These are phyloP conservation scores for Chimonanthus salicifolius DNA, from an alignment of 164 flowering plant genomes.

Conservation along the genomic window DNA sequence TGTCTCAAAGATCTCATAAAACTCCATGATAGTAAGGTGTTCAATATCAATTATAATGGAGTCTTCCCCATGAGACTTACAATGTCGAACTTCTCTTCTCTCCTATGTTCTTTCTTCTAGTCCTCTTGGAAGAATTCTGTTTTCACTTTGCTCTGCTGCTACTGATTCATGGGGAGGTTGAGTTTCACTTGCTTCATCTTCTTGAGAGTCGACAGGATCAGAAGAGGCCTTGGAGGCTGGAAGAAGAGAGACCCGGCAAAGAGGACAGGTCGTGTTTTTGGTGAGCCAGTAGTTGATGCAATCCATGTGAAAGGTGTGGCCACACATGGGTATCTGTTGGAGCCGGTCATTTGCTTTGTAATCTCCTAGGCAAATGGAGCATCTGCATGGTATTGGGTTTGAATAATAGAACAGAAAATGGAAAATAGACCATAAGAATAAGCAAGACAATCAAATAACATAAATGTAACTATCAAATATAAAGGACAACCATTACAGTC, in stretches of 20 bases:
- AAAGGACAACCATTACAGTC: too few relatives aligned
- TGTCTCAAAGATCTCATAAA: too few relatives aligned
- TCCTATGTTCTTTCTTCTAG: slow-evolving; percentile 12
- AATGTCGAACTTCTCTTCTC: slow-evolving; percentile 8
- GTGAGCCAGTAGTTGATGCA: slow-evolving; percentile 71
- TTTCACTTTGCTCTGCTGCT: slow-evolving; percentile 4
- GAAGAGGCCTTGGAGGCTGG: slow-evolving; percentile 24
- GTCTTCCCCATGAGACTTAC: slow-evolving; percentile 6
- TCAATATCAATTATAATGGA: slow-evolving; percentile 8
- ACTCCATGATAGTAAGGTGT: background rate
- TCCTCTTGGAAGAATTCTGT: slow-evolving; percentile 9
- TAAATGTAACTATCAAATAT: too few relatives aligned
- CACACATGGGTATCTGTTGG: slow-evolving; percentile 79
- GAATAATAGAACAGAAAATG: background rate
- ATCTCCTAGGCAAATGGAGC: slow-evolving; percentile 83
- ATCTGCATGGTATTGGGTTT: slow-evolving; percentile 35
- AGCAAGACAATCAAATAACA: background rate
- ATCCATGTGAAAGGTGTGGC: slow-evolving; percentile 78
- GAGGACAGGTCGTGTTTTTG: slow-evolving; percentile 59
- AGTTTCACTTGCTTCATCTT: slow-evolving; percentile 5
- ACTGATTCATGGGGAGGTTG: slow-evolving; percentile 5
- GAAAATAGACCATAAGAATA: too few relatives aligned
- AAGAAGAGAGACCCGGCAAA: slow-evolving; percentile 60
- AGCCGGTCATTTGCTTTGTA: slow-evolving; percentile 75
- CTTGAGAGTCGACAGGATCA: slow-evolving; percentile 13